Evolutionary conservation across 176 grass and related monocot species (phyloP).

Genomic region (Aegilops longissima): DNA sequence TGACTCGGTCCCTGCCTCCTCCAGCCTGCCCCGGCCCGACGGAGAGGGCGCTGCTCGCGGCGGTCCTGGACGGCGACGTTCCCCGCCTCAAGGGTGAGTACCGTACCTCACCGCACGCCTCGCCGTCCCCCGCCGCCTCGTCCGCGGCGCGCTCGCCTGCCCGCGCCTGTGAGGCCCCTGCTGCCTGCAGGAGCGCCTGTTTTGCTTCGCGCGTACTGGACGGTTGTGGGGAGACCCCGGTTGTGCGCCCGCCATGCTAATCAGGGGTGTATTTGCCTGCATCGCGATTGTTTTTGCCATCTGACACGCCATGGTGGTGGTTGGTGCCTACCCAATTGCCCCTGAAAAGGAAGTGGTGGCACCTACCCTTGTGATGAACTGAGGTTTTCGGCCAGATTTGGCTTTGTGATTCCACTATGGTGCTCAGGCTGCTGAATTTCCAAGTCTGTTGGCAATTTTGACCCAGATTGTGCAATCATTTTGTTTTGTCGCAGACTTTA

Average conservation of each 20-base stretch:
- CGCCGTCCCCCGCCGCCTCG: not conserved
- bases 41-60: not conserved
- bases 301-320: not conserved
- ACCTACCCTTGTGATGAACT: not conserved
- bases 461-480: not conserved
- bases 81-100: slow-evolving; percentile 19
- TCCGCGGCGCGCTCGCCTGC: not conserved
- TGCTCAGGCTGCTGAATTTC: not conserved
- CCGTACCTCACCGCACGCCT: not conserved
- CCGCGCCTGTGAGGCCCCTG: not conserved
- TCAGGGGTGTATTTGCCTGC: not conserved
- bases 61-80: not conserved
- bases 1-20: not conserved
- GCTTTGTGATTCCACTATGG: not conserved
- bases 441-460: not conserved
- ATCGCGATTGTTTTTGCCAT: not conserved
- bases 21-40: not conserved
- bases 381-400: not conserved
- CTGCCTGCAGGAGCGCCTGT: too few relatives aligned
- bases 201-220: not conserved
- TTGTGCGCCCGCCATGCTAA: too few relatives aligned
- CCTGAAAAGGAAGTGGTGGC: not conserved
- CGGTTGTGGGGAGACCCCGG: too few relatives aligned
- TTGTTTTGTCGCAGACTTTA: not conserved
- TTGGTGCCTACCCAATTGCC: not conserved